Base-by-base conservation (phyloP, 345 rosid genomes). In the Acer saccharum region DNA sequence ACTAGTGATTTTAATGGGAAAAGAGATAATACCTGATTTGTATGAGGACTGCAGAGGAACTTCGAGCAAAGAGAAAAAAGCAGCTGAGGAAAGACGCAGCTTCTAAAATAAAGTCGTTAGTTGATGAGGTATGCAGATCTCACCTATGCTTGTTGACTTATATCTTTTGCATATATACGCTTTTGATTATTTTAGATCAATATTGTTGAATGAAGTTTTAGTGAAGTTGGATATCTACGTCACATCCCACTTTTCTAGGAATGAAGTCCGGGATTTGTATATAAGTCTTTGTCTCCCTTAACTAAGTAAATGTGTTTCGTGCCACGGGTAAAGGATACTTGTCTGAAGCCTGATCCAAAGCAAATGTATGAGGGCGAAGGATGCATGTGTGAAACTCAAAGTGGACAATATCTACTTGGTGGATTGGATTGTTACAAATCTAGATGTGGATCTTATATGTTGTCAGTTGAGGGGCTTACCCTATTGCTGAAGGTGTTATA, bases 41-140 rank as follows among this genome's bases (percentile, higher is more conserved):
- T 83, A 16, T 84, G 76, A 54, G n/a, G 77, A 79, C 68, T 81
- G 89, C 97, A 97, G 99, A 89, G 20, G 98, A 97, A 85, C 98
- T 97, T 89, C 85, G 79, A 78, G 87, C 90, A 77, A 97, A 92
- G 84, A 87, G 99, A 88, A 97, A 90, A 88, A 97, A 93, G 79
- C 98, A 89, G 81, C 84, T 97, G 85, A 97, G 91, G 93, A 97
- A 97, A 89, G 94, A 94, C 84, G 89, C 93, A 23, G 97, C 98
- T 79, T 88, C 94, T 58, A 97, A 97, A 79, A 81, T 93, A 63
- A 97, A 97, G 87, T 94, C 97, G 54, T 65, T 88, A 81, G 98
- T 97, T 69, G 98, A 94, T 69, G 99, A 94, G 98, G 99, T 94
- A 86, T 78, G 83, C 20, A 17, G 44, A 12, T 77, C 79, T 69